Percentiles rank a stretch among this genome's conserved stretches.
Conservation (phyloP, 495 filamentous ascomycete species). For the Penicillium macrosclerotiorum region DNA sequence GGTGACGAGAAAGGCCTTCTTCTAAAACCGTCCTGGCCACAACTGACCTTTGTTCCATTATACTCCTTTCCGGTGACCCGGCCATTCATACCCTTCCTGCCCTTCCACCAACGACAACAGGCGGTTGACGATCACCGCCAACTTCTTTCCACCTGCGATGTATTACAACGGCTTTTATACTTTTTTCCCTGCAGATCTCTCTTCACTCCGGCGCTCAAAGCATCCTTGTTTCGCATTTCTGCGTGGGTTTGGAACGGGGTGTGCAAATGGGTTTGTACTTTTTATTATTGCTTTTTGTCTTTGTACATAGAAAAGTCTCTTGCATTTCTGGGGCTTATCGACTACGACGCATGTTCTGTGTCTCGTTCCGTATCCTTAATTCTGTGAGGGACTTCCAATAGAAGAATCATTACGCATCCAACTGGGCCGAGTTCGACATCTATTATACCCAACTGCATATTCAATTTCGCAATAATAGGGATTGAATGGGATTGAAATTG, state of each 20-base stretch:
- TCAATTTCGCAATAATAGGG: not conserved
- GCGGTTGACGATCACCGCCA: conserved; percentile 26
- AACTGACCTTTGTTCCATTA: conserved; percentile 16
- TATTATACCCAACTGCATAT: too few relatives aligned
- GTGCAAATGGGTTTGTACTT: conserved; percentile 47
- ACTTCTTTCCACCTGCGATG: conserved; percentile 34
- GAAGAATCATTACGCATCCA: conserved; percentile 20
- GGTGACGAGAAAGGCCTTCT: conserved; percentile 57
- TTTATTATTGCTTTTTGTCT: conserved; percentile 32
- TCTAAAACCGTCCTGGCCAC: conserved; percentile 37
- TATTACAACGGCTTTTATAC: conserved; percentile 44
- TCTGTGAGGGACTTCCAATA: conserved; percentile 31
- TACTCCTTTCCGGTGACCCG: conserved; percentile 18
- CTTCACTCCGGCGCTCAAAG: conserved; percentile 52
- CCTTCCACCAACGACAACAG: conserved; percentile 29
- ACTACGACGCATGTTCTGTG: conserved; percentile 25
- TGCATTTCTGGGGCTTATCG: conserved; percentile 36
- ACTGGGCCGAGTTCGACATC: not conserved
- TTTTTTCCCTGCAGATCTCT: conserved; percentile 33
- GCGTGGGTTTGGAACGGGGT: conserved; percentile 45
- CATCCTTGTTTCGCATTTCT: conserved; percentile 46
- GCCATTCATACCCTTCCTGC: conserved; percentile 30
- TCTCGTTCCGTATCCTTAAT: conserved; percentile 36
- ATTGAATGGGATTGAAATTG: not conserved
- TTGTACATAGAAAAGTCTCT: conserved; percentile 51